A percentile compares a stretch with the other conserved stretches of the same genome.
phyloP scores from a whole-genome alignment of 441 rosid species.

The Jatropha multifida region DNA sequence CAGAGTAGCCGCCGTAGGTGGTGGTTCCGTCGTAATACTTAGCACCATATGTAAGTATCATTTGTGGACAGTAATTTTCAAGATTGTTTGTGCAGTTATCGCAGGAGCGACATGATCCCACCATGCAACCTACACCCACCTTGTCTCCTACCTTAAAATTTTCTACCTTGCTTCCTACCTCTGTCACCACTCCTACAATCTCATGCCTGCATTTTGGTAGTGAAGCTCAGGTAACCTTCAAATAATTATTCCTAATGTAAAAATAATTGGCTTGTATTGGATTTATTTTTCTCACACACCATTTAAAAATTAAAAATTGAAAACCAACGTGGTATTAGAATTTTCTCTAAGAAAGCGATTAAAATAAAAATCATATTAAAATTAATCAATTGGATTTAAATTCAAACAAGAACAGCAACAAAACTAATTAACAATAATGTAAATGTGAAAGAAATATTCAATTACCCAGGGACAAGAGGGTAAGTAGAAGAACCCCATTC shows the following conservation, averaged over 20 bases:
- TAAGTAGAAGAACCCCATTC: slow-evolving; percentile 20
- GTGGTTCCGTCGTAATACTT: slow-evolving; percentile 35
- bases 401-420: too few relatives aligned
- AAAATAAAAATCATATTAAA: too few relatives aligned
- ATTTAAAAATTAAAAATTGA: too few relatives aligned
- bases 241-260: too few relatives aligned
- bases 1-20: slow-evolving; percentile 46
- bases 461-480: slow-evolving; percentile 26
- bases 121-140: slow-evolving; percentile 46
- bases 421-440: too few relatives aligned
- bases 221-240: too few relatives aligned
- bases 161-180: slow-evolving; percentile 33
- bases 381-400: too few relatives aligned
- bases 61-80: slow-evolving; percentile 41
- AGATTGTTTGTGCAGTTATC: slow-evolving; percentile 33
- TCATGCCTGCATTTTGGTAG: slow-evolving; percentile 21
- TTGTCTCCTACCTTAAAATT: slow-evolving; percentile 42
- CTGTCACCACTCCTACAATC: slow-evolving; percentile 29
- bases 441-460: neutral
- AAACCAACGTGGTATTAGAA: too few relatives aligned
- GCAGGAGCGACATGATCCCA: slow-evolving; percentile 43
- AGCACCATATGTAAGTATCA: slow-evolving; percentile 23
- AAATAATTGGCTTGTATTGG: too few relatives aligned
- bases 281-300: too few relatives aligned
- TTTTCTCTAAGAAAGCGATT: too few relatives aligned